phyloP scores from a whole-genome alignment of 1,284 basidiomycete species.

The Cryptococcus deneoformans region DNA sequence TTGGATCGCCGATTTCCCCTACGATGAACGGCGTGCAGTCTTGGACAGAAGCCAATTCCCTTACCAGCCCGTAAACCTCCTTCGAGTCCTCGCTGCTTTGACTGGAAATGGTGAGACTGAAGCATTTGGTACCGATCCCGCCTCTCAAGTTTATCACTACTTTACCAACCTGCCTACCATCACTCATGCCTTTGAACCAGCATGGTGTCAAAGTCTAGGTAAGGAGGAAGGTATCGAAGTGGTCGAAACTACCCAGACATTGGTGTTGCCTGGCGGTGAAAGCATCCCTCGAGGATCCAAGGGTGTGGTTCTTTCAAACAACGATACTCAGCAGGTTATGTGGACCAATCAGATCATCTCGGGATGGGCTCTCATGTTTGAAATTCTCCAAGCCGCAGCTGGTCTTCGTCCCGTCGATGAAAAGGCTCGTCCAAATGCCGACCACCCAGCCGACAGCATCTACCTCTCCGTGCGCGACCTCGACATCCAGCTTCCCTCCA shows the following conservation, averaged over 20 bases:
- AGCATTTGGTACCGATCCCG: slow-evolving; percentile 19
- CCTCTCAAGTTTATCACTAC: slow-evolving; percentile 31
- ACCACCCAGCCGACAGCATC: slow-evolving; percentile 7
- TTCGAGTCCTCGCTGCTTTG: slow-evolving; percentile 29
- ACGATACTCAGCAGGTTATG: slow-evolving; percentile 15
- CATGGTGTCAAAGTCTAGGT: slow-evolving; percentile 16
- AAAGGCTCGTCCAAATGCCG: not conserved
- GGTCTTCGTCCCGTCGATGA: slow-evolving; percentile 22
- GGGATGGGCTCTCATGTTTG: slow-evolving; percentile 34
- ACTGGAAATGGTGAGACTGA: slow-evolving; percentile 20
- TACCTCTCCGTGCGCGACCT: slow-evolving; percentile 30
- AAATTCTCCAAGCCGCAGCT: slow-evolving; percentile 32
- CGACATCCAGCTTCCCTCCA: slow-evolving; percentile 22
- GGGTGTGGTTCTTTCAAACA: slow-evolving; percentile 19
- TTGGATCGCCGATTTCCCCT: slow-evolving; percentile 37
- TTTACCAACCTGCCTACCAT: slow-evolving; percentile 30
- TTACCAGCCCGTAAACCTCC: slow-evolving; percentile 22
- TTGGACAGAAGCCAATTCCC: slow-evolving; percentile 38
- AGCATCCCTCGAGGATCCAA: slow-evolving; percentile 26
- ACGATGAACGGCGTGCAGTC: slow-evolving; percentile 31
- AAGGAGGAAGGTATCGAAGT: slow-evolving; percentile 15
- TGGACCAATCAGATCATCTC: slow-evolving; percentile 26
- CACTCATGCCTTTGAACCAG: slow-evolving; percentile 18
- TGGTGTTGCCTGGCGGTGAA: slow-evolving; percentile 37
- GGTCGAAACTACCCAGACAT: slow-evolving; percentile 24